A percentile compares a stretch with the other conserved stretches of the same genome.
These are phyloP conservation scores for Trypanosoma cruzi DNA, from an alignment of 208 protist genomes.

Conservation along the genomic window DNA sequence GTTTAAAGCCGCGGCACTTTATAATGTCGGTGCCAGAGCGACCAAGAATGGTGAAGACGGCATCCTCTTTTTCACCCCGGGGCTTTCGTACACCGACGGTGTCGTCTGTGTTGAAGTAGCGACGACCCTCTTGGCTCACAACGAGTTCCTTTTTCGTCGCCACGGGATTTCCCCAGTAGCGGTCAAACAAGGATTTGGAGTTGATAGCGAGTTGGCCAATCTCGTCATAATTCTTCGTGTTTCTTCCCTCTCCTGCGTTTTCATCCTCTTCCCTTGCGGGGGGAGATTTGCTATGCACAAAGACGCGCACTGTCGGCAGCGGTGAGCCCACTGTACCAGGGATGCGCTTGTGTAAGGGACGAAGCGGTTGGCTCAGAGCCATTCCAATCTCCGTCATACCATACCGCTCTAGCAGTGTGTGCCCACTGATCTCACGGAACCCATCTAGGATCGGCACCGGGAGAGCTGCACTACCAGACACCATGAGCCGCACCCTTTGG, in stretches of 20 bases:
- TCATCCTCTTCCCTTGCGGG: not conserved
- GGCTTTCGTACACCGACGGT: constrained; percentile 61
- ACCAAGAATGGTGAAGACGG: constrained; percentile 88
- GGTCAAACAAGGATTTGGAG: constrained; percentile 93
- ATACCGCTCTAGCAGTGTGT: constrained; percentile 95
- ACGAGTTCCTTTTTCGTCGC: constrained; percentile 85
- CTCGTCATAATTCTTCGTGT: constrained; percentile 36
- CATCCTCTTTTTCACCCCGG: constrained; percentile 22
- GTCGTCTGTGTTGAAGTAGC: constrained; percentile 89
- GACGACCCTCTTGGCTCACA: constrained; percentile 40
- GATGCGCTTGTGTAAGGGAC: constrained; percentile 56
- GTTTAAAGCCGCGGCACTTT: constrained; percentile 94
- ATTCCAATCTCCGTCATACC: constrained; percentile 98
- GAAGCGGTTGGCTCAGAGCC: constrained; percentile 92
- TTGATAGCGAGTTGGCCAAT: constrained; percentile 79
- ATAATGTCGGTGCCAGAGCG: constrained; percentile 93
- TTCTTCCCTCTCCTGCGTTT: constrained; percentile 4
- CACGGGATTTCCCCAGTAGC: constrained; percentile 90
- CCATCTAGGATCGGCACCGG: constrained; percentile 86
- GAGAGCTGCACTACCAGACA: constrained; percentile 94
- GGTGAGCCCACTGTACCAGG: constrained; percentile 91
- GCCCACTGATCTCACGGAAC: constrained; percentile 91
- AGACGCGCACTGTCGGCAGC: constrained; percentile 79
- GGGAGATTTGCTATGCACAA: constrained; percentile 34
- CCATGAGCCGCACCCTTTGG: constrained; percentile 90